Evolutionary conservation across 169 alveolate species (phyloP).

Genomic region (Eimeria sp.): DNA sequence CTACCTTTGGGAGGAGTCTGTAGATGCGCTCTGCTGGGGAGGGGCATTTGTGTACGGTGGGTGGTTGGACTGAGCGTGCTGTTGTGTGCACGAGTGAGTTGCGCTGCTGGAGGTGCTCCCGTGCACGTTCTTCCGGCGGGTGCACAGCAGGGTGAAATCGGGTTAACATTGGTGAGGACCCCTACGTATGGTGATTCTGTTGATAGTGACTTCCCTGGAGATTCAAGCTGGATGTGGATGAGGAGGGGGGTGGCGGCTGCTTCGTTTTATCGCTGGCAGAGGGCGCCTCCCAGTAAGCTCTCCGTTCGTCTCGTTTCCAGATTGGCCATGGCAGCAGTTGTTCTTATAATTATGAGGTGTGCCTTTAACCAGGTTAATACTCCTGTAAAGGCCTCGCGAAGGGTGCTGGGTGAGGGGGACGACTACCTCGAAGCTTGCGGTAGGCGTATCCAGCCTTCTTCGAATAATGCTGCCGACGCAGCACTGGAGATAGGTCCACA

Average conservation of each 20-base stretch:
- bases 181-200: not conserved
- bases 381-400: not conserved
- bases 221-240: not conserved
- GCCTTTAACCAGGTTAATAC: not conserved
- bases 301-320: not conserved
- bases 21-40: not conserved
- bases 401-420: not conserved
- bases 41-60: not conserved
- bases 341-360: not conserved
- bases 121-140: not conserved
- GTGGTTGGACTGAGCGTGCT: not conserved
- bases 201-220: not conserved
- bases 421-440: not conserved
- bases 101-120: not conserved
- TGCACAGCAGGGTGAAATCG: not conserved
- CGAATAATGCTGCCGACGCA: not conserved
- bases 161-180: not conserved
- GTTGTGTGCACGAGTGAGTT: not conserved
- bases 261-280: not conserved
- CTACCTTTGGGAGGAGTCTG: not conserved
- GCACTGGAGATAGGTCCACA: not conserved
- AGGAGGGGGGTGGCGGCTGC: not conserved
- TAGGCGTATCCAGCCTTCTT: not conserved
- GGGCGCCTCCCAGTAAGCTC: not conserved
- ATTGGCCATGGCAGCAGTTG: slow-evolving; percentile 7